Evolutionary conservation across 176 grass and related monocot genomes (phyloP).

Genomic region (Areca catechu): DNA sequence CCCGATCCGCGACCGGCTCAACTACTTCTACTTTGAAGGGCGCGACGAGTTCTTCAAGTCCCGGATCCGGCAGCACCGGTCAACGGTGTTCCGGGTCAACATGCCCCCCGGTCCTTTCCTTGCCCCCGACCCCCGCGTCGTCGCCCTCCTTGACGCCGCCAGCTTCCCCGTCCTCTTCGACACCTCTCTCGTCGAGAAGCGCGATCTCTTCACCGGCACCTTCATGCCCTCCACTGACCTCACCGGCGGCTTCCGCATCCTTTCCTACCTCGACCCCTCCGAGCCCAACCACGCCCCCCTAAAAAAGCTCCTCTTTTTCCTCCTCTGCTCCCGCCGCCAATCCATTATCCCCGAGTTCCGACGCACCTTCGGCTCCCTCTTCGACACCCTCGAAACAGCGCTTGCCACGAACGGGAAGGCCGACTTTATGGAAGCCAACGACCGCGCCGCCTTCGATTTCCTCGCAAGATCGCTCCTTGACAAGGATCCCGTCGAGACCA

Average conservation of each 20-base stretch:
- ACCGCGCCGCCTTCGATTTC: conserved; percentile 8
- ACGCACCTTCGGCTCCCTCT: conserved; percentile 6
- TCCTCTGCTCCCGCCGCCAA: not conserved
- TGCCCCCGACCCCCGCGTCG: conserved; percentile 10
- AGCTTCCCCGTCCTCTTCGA: conserved; percentile 15
- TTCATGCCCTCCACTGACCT: conserved; percentile 8
- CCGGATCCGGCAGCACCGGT: not conserved
- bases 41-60: conserved; percentile 11
- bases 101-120: conserved; percentile 15
- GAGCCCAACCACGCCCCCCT: conserved; percentile 8
- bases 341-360: conserved; percentile 7
- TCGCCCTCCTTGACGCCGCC: conserved; percentile 14
- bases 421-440: not conserved
- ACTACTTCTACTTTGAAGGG: conserved; percentile 10
- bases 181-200: conserved; percentile 10
- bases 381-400: not conserved
- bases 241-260: conserved; percentile 9
- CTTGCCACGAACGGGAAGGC: not conserved
- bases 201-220: conserved; percentile 11
- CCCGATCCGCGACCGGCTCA: conserved; percentile 5
- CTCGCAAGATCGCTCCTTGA: not conserved
- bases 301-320: conserved; percentile 10
- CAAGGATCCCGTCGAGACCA: not conserved
- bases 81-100: conserved; percentile 13
- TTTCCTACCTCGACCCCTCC: conserved; percentile 15